These are phyloP conservation scores for Fusarium sambucinum DNA, from an alignment of 2,329 filamentous ascomycete genomes.

Conservation along the genomic window DNA sequence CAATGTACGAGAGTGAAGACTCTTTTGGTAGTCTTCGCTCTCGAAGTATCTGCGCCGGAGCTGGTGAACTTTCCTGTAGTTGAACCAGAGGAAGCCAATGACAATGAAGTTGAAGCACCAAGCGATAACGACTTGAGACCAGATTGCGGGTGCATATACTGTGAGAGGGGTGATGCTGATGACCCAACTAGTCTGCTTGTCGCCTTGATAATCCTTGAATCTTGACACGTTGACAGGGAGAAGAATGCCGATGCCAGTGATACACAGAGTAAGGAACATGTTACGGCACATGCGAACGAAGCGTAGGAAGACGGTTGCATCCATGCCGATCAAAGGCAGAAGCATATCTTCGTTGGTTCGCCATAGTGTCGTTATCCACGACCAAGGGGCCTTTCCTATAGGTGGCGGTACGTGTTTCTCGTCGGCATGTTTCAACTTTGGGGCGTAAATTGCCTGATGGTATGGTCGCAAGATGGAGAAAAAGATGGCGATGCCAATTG, in stretches of 20 bases:
- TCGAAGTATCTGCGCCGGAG: slow-evolving; percentile 85
- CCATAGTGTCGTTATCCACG: slow-evolving; percentile 85
- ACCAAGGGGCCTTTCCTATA: slow-evolving; percentile 86
- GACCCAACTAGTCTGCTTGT: slow-evolving; percentile 59
- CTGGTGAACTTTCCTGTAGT: slow-evolving; percentile 79
- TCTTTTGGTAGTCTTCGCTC: slow-evolving; percentile 87
- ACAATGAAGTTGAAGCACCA: slow-evolving; percentile 81
- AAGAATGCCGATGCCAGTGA: slow-evolving; percentile 81
- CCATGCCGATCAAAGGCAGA: slow-evolving; percentile 86
- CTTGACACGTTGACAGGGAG: slow-evolving; percentile 81
- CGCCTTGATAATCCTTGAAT: slow-evolving; percentile 43
- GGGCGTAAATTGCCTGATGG: slow-evolving; percentile 93
- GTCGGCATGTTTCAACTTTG: slow-evolving; percentile 92
- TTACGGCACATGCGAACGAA: slow-evolving; percentile 93
- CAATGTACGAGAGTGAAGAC: slow-evolving; percentile 80
- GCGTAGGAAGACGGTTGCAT: slow-evolving; percentile 90
- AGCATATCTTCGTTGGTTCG: slow-evolving; percentile 81
- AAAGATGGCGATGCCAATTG: slow-evolving; percentile 76
- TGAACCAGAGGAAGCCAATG: slow-evolving; percentile 87
- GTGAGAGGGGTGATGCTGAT: slow-evolving; percentile 70
- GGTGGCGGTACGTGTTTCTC: slow-evolving; percentile 89
- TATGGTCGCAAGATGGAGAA: slow-evolving; percentile 94
- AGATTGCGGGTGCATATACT: slow-evolving; percentile 65
- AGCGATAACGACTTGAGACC: slow-evolving; percentile 70
- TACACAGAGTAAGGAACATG: slow-evolving; percentile 79